Evolutionary conservation across 2,329 filamentous ascomycete species (phyloP), one percentile per base, ranked within the genome.

Genomic region (Microdochium nivale): DNA sequence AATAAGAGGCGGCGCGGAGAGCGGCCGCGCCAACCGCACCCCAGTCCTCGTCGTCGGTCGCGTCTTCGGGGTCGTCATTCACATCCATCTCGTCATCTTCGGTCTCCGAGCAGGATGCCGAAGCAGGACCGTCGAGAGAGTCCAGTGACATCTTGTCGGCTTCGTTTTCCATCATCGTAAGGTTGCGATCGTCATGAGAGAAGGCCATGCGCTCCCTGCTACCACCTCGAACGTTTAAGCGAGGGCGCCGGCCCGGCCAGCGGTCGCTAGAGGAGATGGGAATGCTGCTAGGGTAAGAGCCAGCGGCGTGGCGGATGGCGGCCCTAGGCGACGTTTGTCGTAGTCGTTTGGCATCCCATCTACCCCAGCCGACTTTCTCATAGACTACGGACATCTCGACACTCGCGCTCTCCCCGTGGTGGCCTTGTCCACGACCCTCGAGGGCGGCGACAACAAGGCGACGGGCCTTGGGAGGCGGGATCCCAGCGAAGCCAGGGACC

Each of bases 21-120:
- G 89, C 88, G 51, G 87, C 90, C 27, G 91, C 89, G 51, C 90
- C 92, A 55, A 96, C 87, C 50, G 87, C 83, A 47, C 88, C 89
- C 91, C 92, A 96, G 70, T 97, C 91, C 69, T 97, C 92, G 65
- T 96, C 90, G 65, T 97, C 94, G 24, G 94, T 97, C 54, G 88
- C 80, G 64, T 96, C 90, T 58, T 87, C 85, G 54, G 88, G 83
- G 63, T 95, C 87, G 59, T 89, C 86, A 60, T 84, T 83, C 73
- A 84, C 81, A 70, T 67, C 76, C 59, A 73, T 73, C 55, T 82
- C 76, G 54, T 84, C 79, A 51, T 84, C 81, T 43, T 80, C 80
- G 19, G 85, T 86, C 60, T 90, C 87, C 30, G 86, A 90, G 63
- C 87, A 90, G 13, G 88, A 90, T 49, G 81, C 85, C 50, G 84